Conservation (phyloP, 2,329 filamentous ascomycete species). For the Scedosporium apiospermum region DNA sequence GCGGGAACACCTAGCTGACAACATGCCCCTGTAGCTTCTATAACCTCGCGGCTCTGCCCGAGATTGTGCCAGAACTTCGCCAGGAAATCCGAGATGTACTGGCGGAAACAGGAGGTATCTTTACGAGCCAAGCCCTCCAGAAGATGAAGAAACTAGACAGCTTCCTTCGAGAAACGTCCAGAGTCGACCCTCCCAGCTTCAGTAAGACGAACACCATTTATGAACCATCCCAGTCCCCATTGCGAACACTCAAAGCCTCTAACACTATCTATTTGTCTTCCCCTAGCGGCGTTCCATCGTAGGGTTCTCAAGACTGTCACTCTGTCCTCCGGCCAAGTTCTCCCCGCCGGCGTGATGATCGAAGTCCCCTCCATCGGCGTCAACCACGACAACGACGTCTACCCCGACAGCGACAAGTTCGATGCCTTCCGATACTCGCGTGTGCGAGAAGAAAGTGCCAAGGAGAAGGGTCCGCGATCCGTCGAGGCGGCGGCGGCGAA, state of each 20-base stretch:
- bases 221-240: too few relatives aligned
- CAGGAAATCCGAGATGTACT: conserved; percentile 36
- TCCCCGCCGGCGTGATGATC: conserved; percentile 33
- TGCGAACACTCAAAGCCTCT: too few relatives aligned
- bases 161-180: conserved; percentile 27
- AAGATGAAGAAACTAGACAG: conserved; percentile 31
- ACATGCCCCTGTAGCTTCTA: conserved; percentile 28
- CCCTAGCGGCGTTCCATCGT: conserved; percentile 34
- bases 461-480: conserved; percentile 17
- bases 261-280: too few relatives aligned
- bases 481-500: conserved; percentile 20
- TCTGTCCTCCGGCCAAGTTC: conserved; percentile 43
- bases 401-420: conserved; percentile 30
- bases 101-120: conserved; percentile 21
- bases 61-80: conserved; percentile 39
- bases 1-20: background rate
- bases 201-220: conserved; percentile 17
- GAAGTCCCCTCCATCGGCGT: conserved; percentile 28
- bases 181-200: conserved; percentile 19
- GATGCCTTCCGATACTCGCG: conserved; percentile 40
- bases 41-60: conserved; percentile 38
- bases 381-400: conserved; percentile 36
- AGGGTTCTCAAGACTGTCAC: conserved; percentile 40
- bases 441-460: conserved; percentile 27
- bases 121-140: conserved; percentile 23